phyloP scores from a whole-genome alignment of 2,329 filamentous ascomycete species.

The Fusarium kyushuense region DNA sequence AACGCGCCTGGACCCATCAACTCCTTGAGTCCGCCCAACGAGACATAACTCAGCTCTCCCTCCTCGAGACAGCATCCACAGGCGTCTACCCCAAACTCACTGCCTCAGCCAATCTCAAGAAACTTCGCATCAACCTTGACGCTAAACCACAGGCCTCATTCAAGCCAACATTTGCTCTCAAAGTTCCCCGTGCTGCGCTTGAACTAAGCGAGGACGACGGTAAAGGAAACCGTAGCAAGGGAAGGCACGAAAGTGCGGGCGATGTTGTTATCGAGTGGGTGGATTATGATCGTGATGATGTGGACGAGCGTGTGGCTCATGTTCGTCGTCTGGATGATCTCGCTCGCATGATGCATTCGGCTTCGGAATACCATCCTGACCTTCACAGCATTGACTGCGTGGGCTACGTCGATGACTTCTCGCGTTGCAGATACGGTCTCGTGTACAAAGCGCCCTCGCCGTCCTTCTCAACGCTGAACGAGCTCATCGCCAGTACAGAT shows the following conservation, averaged over 20 bases:
- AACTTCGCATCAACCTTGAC: slow-evolving; percentile 62
- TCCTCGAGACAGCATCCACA: slow-evolving; percentile 57
- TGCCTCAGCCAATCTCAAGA: slow-evolving; percentile 58
- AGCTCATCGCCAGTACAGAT: slow-evolving; percentile 55
- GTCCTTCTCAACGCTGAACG: slow-evolving; percentile 55
- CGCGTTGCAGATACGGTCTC: slow-evolving; percentile 57
- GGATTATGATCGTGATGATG: slow-evolving; percentile 57
- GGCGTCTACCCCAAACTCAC: slow-evolving; percentile 59
- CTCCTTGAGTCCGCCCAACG: slow-evolving; percentile 60
- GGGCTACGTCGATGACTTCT: slow-evolving; percentile 59
- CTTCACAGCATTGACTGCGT: slow-evolving; percentile 62
- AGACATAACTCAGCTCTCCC: slow-evolving; percentile 56
- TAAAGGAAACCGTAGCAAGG: slow-evolving; percentile 48
- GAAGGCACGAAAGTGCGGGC: slow-evolving; percentile 51
- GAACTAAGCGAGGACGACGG: slow-evolving; percentile 28
- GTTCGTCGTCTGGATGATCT: slow-evolving; percentile 61
- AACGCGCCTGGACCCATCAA: slow-evolving; percentile 61
- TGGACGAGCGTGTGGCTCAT: slow-evolving; percentile 58
- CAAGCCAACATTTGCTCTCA: slow-evolving; percentile 58
- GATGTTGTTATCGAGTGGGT: slow-evolving; percentile 61
- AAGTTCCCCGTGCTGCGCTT: slow-evolving; percentile 53
- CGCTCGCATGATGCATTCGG: slow-evolving; percentile 61
- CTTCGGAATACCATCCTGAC: slow-evolving; percentile 59
- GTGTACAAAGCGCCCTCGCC: slow-evolving; percentile 56
- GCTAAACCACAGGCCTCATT: slow-evolving; percentile 55